phyloP scores from a whole-genome alignment of 73 alveolate species.

The Blepharisma stoltei region DNA sequence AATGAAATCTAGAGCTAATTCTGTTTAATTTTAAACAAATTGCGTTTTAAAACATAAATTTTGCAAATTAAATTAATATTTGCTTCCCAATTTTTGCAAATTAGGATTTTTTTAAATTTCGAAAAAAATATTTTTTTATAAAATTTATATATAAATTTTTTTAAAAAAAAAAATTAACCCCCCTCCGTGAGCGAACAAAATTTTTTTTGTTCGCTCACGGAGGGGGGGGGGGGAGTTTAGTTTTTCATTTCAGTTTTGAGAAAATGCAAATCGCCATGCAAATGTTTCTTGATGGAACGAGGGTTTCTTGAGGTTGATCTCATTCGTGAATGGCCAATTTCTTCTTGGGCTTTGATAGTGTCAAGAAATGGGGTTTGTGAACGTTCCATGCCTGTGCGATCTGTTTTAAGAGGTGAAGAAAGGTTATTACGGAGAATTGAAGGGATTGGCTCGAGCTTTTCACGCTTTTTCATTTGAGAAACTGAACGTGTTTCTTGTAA shows the following conservation, averaged over 20 bases:
- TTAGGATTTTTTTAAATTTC: too few relatives aligned
- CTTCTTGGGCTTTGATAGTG: not conserved
- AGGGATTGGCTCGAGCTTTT: constrained; percentile 23
- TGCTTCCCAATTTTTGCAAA: too few relatives aligned
- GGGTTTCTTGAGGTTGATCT: not conserved
- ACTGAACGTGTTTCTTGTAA: not conserved
- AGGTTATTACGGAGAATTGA: not conserved
- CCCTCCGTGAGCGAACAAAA: too few relatives aligned
- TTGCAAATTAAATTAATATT: too few relatives aligned
- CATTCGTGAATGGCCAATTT: not conserved
- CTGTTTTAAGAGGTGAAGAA: not conserved
- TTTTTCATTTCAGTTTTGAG: not conserved
- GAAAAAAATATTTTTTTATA: too few relatives aligned
- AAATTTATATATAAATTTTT: too few relatives aligned
- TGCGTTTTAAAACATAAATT: too few relatives aligned
- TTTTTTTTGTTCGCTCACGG: too few relatives aligned
- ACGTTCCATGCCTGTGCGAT: not conserved
- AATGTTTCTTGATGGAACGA: not conserved
- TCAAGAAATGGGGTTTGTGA: not conserved
- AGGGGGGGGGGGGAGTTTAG: too few relatives aligned
- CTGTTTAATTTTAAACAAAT: too few relatives aligned
- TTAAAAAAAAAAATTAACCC: too few relatives aligned
- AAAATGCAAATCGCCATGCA: not conserved
- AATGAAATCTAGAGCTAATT: too few relatives aligned
- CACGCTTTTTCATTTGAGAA: not conserved